Evolutionary conservation across 805 yeast genomes (phyloP).

Genomic region (Kuraishia molischiana): DNA sequence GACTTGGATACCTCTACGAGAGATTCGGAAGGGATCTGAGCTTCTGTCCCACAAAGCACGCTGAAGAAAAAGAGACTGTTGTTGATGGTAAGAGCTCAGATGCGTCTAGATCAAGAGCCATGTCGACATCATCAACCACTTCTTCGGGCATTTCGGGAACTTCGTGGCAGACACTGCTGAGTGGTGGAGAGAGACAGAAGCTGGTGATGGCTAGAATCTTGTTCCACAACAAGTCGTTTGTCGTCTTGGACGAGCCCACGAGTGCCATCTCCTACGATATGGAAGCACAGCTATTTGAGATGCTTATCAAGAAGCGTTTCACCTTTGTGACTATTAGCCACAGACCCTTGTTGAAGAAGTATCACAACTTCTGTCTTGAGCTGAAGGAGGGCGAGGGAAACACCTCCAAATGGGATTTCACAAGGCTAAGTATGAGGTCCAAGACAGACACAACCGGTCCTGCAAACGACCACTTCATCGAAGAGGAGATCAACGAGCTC

Average conservation of each 20-base stretch:
- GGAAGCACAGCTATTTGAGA: constrained; percentile 77
- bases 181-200: constrained; percentile 96
- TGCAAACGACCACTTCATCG: constrained; percentile 45
- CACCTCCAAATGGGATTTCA: constrained; percentile 36
- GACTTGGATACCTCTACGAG: constrained; percentile 67
- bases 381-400: constrained; percentile 55
- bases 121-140: background rate
- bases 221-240: constrained; percentile 72
- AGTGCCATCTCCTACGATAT: constrained; percentile 86
- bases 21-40: constrained; percentile 47
- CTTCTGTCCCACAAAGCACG: constrained; percentile 22
- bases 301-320: constrained; percentile 57
- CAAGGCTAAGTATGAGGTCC: constrained; percentile 18
- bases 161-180: constrained; percentile 76
- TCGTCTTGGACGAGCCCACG: constrained; percentile 87
- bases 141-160: constrained; percentile 8
- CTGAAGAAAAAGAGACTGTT: constrained; percentile 6
- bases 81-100: constrained; percentile 11
- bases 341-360: constrained; percentile 74
- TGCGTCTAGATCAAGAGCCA: constrained; percentile 6
- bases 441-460: constrained; percentile 25
- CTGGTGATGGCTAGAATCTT: constrained; percentile 79
- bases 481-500: constrained; percentile 64
- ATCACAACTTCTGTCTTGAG: constrained; percentile 70
- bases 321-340: constrained; percentile 78